Evolutionary conservation across 495 filamentous ascomycete genomes (phyloP), one percentile per base, ranked within the genome.

Genomic region (Xylaria sp.): DNA sequence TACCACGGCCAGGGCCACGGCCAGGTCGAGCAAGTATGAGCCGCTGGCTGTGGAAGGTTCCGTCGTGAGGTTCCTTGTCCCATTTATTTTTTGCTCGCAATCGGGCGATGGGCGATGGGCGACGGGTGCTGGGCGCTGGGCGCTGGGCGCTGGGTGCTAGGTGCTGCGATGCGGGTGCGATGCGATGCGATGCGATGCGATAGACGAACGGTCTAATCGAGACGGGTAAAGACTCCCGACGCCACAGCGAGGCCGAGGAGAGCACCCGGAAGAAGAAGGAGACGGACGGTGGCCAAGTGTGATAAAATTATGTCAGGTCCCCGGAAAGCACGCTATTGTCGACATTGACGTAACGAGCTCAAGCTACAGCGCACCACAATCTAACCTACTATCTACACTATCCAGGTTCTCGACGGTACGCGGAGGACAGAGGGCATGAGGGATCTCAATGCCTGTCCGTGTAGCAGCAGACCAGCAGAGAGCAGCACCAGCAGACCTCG

Each of bases 401-500:
- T 43, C 21, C 48, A 53, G 26, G 33, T 35, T 21, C 53, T 48
- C 24, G n/a, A 44, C 53, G 21, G 11, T 48, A 53, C 55, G 55
- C 41, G 29, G 41, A 40, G 40, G 14, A 35, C 4, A 67, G 50
- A 55, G 43, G 37, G 33, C 37, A 44, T 35, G 65, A 50, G 12
- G 67, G 67, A 69, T 69, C 67, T 29, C 41, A 40, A 69, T 69
- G 67, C 67, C 44, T 69, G 67, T 62, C 21, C 41, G 26, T 37
- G n/a, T 59, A 33, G 12, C 43, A 43, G 5, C 6, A n/a, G 5
- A n/a, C 5, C 31, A 61, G 19, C 14, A 33, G 53, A 12, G n/a
- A n/a, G n/a, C n/a, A n/a, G n/a, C n/a, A n/a, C n/a, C n/a, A n/a
- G n/a, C n/a, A n/a, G n/a, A n/a, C n/a, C n/a, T n/a, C n/a, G n/a